Percentiles rank a stretch among this genome's conserved stretches.
phyloP scores from a whole-genome alignment of 768 basidiomycete species.

The Russula virescens region DNA sequence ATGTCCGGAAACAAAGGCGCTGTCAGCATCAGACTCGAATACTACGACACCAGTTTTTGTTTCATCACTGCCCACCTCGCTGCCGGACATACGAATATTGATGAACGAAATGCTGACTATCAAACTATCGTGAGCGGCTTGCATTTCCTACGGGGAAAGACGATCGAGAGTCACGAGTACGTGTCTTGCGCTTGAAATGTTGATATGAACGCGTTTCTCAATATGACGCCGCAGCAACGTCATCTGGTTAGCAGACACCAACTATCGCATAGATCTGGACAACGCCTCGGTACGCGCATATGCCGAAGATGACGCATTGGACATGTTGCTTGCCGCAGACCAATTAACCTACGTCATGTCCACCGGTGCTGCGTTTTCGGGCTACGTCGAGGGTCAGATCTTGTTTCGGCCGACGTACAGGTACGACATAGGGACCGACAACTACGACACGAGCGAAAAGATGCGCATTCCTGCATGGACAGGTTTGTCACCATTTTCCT shows the following conservation, averaged over 20 bases:
- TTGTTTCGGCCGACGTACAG: constrained; percentile 95
- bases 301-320: constrained; percentile 59
- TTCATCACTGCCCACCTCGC: constrained; percentile 95
- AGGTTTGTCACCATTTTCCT: constrained; percentile 43
- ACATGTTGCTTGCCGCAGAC: constrained; percentile 72
- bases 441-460: constrained; percentile 95
- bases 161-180: constrained; percentile 86
- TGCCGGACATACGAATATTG: constrained; percentile 87
- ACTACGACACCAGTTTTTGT: constrained; percentile 87
- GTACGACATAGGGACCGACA: constrained; percentile 75
- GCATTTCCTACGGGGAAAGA: constrained; percentile 86
- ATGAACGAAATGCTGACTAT: constrained; percentile 91
- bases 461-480: constrained; percentile 97
- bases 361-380: constrained; percentile 64
- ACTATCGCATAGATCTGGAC: constrained; percentile 87
- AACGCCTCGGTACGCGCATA: constrained; percentile 74
- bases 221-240: constrained; percentile 58
- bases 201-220: constrained; percentile 1
- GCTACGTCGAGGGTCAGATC: constrained; percentile 85
- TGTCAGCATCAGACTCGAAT: constrained; percentile 88
- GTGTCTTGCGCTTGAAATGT: constrained; percentile 28
- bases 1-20: constrained; percentile 99
- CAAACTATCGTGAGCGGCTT: constrained; percentile 77
- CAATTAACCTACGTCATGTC: constrained; percentile 81
- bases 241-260: constrained; percentile 92